These are phyloP conservation scores for Colletotrichum viniferum DNA, from an alignment of 2,329 filamentous ascomycete species.

Conservation along the genomic window DNA sequence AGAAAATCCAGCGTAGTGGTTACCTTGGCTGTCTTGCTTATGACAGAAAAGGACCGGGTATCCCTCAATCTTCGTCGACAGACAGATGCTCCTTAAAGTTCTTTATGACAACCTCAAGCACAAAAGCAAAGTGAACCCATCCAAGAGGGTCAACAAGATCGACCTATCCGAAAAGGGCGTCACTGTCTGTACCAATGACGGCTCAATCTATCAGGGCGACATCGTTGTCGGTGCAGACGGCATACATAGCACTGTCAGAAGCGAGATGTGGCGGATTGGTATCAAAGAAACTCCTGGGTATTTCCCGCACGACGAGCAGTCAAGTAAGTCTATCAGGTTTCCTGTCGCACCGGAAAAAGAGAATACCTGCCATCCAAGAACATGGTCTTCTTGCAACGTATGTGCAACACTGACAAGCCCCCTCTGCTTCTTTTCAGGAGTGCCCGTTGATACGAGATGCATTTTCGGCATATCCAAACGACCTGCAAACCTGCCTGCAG, in stretches of 20 bases:
- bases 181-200: constrained; percentile 34
- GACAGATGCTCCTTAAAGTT: constrained; percentile 36
- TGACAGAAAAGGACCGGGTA: constrained; percentile 29
- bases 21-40: background rate
- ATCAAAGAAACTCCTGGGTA: constrained; percentile 26
- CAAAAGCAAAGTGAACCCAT: constrained; percentile 25
- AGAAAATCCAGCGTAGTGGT: fast-evolving
- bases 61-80: constrained; percentile 37
- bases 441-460: constrained; percentile 25
- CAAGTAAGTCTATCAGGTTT: background rate
- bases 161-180: constrained; percentile 21
- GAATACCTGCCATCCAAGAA: fast-evolving
- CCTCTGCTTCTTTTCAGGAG: background rate
- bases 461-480: constrained; percentile 41
- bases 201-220: constrained; percentile 31
- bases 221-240: constrained; percentile 45
- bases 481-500: background rate
- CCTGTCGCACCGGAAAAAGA: no score
- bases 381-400: fast-evolving
- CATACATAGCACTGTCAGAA: constrained; percentile 40
- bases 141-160: constrained; percentile 16
- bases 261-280: constrained; percentile 31
- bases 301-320: constrained; percentile 25
- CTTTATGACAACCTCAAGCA: constrained; percentile 36
- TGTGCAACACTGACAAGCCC: fast-evolving